These are phyloP conservation scores for Amaranthus tricolor DNA, from an alignment of 179 eudicot genomes.

Conservation along the genomic window DNA sequence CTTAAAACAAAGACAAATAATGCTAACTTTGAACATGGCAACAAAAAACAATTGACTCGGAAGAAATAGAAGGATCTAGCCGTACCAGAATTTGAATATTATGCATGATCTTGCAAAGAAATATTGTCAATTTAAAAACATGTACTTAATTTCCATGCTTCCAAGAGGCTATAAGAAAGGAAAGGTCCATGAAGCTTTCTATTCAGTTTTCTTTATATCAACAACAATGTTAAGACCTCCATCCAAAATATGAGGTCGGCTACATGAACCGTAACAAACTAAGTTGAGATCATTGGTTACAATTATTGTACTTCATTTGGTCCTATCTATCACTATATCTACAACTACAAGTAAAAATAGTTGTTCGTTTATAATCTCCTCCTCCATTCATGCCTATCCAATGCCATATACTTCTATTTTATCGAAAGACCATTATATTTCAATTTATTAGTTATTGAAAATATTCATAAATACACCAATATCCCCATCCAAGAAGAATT, in stretches of 20 bases:
- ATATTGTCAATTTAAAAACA: slow-evolving; percentile 2
- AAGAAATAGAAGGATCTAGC: neutral
- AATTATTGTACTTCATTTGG: too few species aligned
- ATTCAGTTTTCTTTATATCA: neutral
- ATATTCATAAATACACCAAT: neutral
- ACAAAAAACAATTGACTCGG: neutral
- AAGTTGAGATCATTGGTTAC: neutral
- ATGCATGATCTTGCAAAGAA: neutral
- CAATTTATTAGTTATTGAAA: too few species aligned
- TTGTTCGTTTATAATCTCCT: too few species aligned
- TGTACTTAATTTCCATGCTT: neutral
- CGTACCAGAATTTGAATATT: neutral
- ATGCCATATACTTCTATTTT: too few species aligned
- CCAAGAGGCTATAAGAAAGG: slow-evolving; percentile 1
- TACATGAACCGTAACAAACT: neutral
- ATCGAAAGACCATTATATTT: neutral
- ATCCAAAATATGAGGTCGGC: too few species aligned
- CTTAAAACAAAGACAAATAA: neutral
- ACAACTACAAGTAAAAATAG: too few species aligned
- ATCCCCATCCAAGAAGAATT: neutral
- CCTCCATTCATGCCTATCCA: too few species aligned
- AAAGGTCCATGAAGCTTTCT: neutral
- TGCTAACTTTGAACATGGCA: neutral
- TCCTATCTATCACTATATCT: too few species aligned
- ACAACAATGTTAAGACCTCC: too few species aligned